phyloP scores from a whole-genome alignment of 306 rosid species.

The Quercus wislizeni region DNA sequence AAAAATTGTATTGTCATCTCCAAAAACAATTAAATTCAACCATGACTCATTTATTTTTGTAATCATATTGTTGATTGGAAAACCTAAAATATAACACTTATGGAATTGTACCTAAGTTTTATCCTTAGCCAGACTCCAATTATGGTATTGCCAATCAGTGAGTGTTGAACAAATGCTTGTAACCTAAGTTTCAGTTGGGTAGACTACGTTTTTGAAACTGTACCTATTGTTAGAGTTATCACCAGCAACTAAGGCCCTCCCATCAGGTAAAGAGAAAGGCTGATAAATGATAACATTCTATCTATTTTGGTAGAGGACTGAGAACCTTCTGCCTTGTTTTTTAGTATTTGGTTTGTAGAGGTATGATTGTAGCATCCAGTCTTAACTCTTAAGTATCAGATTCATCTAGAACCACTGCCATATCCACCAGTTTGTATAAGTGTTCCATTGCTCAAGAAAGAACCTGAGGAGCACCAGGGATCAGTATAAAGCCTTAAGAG shows the following conservation, averaged over 20 bases:
- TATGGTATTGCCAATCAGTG: conserved; percentile 38
- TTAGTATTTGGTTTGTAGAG: conserved; percentile 45
- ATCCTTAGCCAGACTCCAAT: conserved; percentile 39
- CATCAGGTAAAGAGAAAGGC: conserved; percentile 74
- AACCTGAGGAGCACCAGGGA: conserved; percentile 87
- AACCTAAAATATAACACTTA: no score
- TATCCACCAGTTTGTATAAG: conserved; percentile 66
- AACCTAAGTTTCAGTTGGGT: conserved; percentile 74
- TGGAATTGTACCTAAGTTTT: no score
- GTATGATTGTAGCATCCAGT: conserved; percentile 61
- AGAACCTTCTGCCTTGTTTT: conserved; percentile 51
- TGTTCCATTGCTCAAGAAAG: conserved; percentile 71
- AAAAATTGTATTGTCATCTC: no score
- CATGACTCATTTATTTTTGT: no score
- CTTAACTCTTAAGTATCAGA: conserved; percentile 44
- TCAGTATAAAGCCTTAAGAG: conserved; percentile 54
- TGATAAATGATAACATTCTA: conserved; percentile 73
- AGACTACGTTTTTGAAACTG: conserved; percentile 37
- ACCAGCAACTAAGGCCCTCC: conserved; percentile 66
- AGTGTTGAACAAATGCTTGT: conserved; percentile 75
- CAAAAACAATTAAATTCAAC: no score
- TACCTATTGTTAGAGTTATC: conserved; percentile 64
- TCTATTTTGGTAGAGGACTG: conserved; percentile 57
- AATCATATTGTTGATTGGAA: no score
- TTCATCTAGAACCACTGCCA: conserved; percentile 38